phyloP scores from a whole-genome alignment of 164 flowering plant genomes.

The Aristolochia fimbriata region DNA sequence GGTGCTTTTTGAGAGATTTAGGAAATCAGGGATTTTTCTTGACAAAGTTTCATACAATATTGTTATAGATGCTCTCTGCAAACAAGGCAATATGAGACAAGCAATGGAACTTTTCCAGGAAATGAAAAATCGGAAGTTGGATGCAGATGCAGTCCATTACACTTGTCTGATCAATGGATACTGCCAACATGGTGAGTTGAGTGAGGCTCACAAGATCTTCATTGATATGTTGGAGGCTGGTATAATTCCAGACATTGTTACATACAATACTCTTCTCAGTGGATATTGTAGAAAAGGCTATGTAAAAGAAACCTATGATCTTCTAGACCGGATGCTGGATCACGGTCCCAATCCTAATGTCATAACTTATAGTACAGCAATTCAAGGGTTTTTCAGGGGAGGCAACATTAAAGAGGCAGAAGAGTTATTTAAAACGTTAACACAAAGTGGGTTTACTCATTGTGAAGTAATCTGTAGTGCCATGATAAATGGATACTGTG shows the following conservation, averaged over 20 bases:
- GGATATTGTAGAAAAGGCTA: constrained; percentile 51
- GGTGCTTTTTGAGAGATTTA: too few relatives aligned
- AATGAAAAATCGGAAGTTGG: constrained; percentile 38
- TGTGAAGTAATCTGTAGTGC: constrained; percentile 36
- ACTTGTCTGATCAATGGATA: constrained; percentile 60
- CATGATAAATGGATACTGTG: constrained; percentile 64
- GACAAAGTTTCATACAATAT: constrained; percentile 48
- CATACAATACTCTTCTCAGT: constrained; percentile 51
- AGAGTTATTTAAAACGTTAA: constrained; percentile 28
- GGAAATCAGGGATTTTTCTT: constrained; percentile 32
- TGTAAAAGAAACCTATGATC: constrained; percentile 20
- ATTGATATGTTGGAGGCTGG: constrained; percentile 43
- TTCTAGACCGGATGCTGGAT: constrained; percentile 34
- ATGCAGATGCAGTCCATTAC: constrained; percentile 48
- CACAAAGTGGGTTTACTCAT: constrained; percentile 21
- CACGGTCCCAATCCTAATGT: constrained; percentile 40
- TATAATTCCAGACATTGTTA: constrained; percentile 40
- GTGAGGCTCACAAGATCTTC: constrained; percentile 34
- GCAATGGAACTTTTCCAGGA: constrained; percentile 45
- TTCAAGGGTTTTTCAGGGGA: constrained; percentile 56
- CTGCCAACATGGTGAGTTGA: constrained; percentile 36
- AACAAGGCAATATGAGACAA: constrained; percentile 46
- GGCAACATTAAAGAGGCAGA: constrained; percentile 65
- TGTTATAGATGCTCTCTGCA: constrained; percentile 50
- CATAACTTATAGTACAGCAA: constrained; percentile 33